A percentile compares a stretch with the other conserved stretches of the same genome.
phyloP scores from a whole-genome alignment of 768 basidiomycete species.

The Holtermanniella nyarrowii region DNA sequence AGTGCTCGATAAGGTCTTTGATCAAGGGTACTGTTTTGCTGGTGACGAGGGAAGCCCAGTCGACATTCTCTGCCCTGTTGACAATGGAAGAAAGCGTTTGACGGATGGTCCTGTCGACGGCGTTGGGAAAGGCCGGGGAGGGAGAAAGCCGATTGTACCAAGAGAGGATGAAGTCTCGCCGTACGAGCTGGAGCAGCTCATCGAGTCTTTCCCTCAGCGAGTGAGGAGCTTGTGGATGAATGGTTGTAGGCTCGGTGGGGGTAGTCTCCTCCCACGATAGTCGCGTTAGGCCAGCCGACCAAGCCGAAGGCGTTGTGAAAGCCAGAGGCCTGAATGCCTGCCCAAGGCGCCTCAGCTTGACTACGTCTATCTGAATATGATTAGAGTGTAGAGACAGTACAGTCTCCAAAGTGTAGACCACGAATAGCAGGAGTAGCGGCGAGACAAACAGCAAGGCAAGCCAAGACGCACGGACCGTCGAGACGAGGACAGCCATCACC shows the following conservation, averaged over 20 bases:
- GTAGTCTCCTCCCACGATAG: slow-evolving; percentile 78
- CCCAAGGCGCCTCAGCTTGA: neutral
- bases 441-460: slow-evolving; percentile 8
- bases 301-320: slow-evolving; percentile 87
- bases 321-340: slow-evolving; percentile 60
- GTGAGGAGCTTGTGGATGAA: slow-evolving; percentile 53
- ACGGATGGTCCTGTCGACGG: slow-evolving; percentile 67
- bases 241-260: slow-evolving; percentile 56
- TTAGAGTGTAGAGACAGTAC: neutral
- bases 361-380: neutral
- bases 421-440: slow-evolving; percentile 2
- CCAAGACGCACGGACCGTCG: slow-evolving; percentile 11
- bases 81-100: slow-evolving; percentile 54
- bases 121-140: slow-evolving; percentile 77
- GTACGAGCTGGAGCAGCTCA: slow-evolving; percentile 66
- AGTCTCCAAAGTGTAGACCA: slow-evolving; percentile 1
- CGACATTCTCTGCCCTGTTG: slow-evolving; percentile 51
- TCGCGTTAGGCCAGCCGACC: slow-evolving; percentile 79
- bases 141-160: slow-evolving; percentile 85
- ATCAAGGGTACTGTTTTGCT: slow-evolving; percentile 79
- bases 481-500: slow-evolving; percentile 9
- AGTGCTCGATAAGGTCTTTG: slow-evolving; percentile 79
- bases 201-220: slow-evolving; percentile 63
- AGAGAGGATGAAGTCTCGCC: slow-evolving; percentile 73
- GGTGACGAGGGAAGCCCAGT: slow-evolving; percentile 65